A percentile compares a stretch with the other conserved stretches of the same genome.
These are phyloP conservation scores for Leccinum sublutescens DNA, from an alignment of 768 basidiomycete genomes.

Conservation along the genomic window DNA sequence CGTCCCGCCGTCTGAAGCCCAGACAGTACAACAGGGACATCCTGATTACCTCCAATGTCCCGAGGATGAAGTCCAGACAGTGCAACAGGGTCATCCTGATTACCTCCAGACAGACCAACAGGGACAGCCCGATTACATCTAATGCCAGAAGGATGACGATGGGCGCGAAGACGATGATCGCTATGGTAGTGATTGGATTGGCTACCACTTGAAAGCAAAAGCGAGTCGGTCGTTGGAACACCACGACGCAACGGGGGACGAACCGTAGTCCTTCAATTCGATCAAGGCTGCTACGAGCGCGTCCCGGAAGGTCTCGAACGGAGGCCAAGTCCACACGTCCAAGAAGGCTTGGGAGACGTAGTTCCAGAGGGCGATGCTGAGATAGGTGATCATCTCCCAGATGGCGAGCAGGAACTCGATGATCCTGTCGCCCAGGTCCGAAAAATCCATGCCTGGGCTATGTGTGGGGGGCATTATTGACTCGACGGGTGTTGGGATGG, in stretches of 20 bases:
- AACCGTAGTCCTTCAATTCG: slow-evolving; percentile 13
- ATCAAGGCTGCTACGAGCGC: slow-evolving; percentile 12
- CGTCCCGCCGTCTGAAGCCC: neutral
- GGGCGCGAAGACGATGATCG: slow-evolving; percentile 13
- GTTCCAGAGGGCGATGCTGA: slow-evolving; percentile 8
- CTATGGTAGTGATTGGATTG: slow-evolving; percentile 12
- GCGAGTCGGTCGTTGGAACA: neutral
- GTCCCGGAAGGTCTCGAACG: slow-evolving; percentile 22
- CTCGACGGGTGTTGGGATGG: neutral
- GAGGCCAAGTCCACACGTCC: slow-evolving; percentile 21
- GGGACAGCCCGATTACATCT: neutral
- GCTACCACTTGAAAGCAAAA: slow-evolving; percentile 2
- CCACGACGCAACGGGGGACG: slow-evolving; percentile 1
- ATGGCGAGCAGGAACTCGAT: slow-evolving; percentile 12
- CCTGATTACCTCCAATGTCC: neutral
- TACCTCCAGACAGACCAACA: neutral
- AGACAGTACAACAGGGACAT: neutral
- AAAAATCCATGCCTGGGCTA: slow-evolving; percentile 19
- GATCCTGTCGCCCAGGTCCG: slow-evolving; percentile 15
- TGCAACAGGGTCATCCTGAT: neutral
- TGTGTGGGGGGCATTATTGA: slow-evolving; percentile 17
- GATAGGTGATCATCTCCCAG: slow-evolving; percentile 2
- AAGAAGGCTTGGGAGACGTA: slow-evolving; percentile 3
- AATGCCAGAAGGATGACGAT: slow-evolving; percentile 8
- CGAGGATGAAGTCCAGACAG: neutral